Evolutionary conservation across 805 yeast genomes (phyloP), one percentile per base, ranked within the genome.

Genomic region (Ogataea sp.): DNA sequence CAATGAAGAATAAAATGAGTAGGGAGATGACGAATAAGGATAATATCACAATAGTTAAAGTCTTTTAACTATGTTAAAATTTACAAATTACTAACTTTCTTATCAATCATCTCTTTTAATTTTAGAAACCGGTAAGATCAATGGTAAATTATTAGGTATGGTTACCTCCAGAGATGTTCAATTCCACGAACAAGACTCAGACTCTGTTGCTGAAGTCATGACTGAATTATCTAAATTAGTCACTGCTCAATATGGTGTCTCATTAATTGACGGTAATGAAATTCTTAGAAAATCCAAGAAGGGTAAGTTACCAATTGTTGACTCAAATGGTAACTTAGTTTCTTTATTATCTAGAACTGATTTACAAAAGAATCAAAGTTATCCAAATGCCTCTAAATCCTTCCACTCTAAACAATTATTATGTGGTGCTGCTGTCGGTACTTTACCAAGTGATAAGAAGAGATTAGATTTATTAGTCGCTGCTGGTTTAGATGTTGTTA

Each of bases 371-470:
- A 93, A 93, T 70, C 82, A 83, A 70, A 75, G 77, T 61, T 93
- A 75, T 73, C 98, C 98, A 54, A 71, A 80, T 49, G 98, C 98
- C 41, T 88, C 97, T 49, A 93, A 93, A 71, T 84, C 96, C 28
- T 80, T 80, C 56, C 71, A 80, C 52, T 85, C 97, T 39, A 93
- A 93, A 74, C 98, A 93, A 73, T 76, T 93, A 61, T 75, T 93
- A 58, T 87, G 96, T 76, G 98, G 97, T 75, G 98, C 98, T 54
- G 94, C 98, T 48, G 79, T 93, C 59, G 98, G 98, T 67, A 93
- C 98, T 48, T 71, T 94, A 46, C 83, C 76, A 33, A 82, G 85
- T 54, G 98, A 93, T 68, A 84, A 75, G 60, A 82, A 73, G 56
- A 87, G 98, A 71, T 75, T 93, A 55, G 62, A 62, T 43, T 75